These are phyloP conservation scores for Candida ponderosae DNA, from an alignment of 805 yeast genomes.

Conservation along the genomic window DNA sequence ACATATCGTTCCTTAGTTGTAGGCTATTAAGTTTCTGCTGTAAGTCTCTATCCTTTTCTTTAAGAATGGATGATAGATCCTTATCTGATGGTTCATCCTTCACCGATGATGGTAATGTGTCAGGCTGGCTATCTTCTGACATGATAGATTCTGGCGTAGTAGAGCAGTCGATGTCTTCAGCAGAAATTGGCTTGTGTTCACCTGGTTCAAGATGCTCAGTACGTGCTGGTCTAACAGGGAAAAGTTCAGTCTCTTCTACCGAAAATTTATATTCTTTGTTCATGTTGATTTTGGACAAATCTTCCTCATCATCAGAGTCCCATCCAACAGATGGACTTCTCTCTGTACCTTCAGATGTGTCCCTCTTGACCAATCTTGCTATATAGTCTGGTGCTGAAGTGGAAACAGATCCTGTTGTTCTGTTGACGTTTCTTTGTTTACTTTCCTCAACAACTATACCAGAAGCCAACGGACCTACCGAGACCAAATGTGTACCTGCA, in stretches of 20 bases:
- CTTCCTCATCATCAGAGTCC: constrained; percentile 27
- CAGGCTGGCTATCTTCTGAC: constrained; percentile 5
- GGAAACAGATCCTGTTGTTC: constrained; percentile 6
- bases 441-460: constrained; percentile 32
- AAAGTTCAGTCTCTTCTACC: constrained; percentile 44
- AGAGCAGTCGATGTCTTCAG: constrained; percentile 21
- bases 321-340: constrained; percentile 18
- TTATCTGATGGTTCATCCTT: constrained; percentile 16
- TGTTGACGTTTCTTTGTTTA: constrained; percentile 1
- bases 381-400: constrained; percentile 32
- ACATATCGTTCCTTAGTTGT: constrained; percentile 19
- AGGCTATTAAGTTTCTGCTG: constrained; percentile 22
- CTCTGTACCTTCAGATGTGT: constrained; percentile 6
- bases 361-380: constrained; percentile 24
- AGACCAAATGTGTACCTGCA: constrained; percentile 51
- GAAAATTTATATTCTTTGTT: constrained; percentile 44
- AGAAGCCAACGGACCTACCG: constrained; percentile 67
- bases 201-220: constrained; percentile 35
- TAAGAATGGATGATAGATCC: constrained; percentile 11
- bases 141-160: constrained; percentile 20
- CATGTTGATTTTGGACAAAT: constrained; percentile 48
- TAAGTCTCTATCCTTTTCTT: constrained; percentile 17
- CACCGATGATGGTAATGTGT: constrained; percentile 3
- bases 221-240: constrained; percentile 68
- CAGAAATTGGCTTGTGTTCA: constrained; percentile 42